Evolutionary conservation across 352 stramenopile species (phyloP).

Genomic region (Stephanocyclus meneghinianus): DNA sequence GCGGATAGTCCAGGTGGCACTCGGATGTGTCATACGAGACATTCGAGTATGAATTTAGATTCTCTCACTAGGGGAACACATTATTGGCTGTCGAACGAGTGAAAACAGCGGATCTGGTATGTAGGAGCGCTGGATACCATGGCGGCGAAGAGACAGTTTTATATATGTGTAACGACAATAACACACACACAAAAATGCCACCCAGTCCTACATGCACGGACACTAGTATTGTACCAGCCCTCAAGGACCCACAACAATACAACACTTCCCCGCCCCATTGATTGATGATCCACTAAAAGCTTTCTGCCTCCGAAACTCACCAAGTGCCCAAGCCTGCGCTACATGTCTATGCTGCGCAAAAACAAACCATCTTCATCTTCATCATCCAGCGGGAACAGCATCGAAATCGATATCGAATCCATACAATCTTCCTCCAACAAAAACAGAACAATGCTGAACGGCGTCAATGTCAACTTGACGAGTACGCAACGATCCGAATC

Average conservation of each 20-base stretch:
- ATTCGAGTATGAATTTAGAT: no score
- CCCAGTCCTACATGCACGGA: background rate
- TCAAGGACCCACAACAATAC: background rate
- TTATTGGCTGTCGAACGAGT: no score
- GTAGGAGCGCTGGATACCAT: no score
- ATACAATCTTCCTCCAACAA: background rate
- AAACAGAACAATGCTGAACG: slow-evolving; percentile 18
- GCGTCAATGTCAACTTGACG: slow-evolving; percentile 9
- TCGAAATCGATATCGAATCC: slow-evolving; percentile 13
- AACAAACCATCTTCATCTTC: slow-evolving; percentile 26
- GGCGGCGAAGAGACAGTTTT: no score
- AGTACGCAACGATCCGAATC: slow-evolving; percentile 33
- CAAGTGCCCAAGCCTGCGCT: slow-evolving; percentile 1
- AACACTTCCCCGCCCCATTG: background rate
- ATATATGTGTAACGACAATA: no score
- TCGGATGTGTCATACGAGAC: background rate
- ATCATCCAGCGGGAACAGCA: background rate
- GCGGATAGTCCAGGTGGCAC: background rate
- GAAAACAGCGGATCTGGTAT: no score
- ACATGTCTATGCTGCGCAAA: slow-evolving; percentile 33
- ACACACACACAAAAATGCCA: background rate
- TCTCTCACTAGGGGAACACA: no score
- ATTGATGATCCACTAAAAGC: slow-evolving; percentile 7
- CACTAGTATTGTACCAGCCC: background rate
- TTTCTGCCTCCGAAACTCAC: background rate